Percentiles rank a stretch among this genome's conserved stretches.
Evolutionary conservation across 495 filamentous ascomycete species (phyloP).

Genomic region (Cetradonia linearis): DNA sequence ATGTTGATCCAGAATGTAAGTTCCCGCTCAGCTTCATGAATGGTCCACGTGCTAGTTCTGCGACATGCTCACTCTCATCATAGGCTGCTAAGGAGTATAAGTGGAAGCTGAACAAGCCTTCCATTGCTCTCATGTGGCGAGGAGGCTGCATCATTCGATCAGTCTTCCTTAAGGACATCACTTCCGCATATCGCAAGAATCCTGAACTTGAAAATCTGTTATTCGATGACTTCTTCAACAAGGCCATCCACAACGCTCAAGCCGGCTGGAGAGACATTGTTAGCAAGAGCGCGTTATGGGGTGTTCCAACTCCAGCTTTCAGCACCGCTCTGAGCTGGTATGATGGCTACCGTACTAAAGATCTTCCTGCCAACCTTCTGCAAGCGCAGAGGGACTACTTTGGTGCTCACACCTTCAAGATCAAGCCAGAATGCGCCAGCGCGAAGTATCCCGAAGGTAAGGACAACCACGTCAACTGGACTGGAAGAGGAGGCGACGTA

Average conservation of each 20-base stretch:
- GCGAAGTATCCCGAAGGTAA: constrained; percentile 75
- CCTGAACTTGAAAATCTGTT: constrained; percentile 95
- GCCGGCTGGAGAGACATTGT: constrained; percentile 92
- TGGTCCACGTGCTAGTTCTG: background rate
- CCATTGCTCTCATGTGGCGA: constrained; percentile 99
- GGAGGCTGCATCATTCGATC: constrained; percentile 99
- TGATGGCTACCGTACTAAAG: constrained; percentile 91
- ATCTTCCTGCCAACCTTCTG: constrained; percentile 92
- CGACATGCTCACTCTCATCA: constrained; percentile 23
- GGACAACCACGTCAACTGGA: constrained; percentile 99
- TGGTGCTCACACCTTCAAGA: constrained; percentile 93
- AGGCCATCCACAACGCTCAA: constrained; percentile 94
- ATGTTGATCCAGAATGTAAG: constrained; percentile 98
- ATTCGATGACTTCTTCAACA: constrained; percentile 99
- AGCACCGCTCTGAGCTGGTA: constrained; percentile 94
- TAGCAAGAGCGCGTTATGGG: constrained; percentile 80
- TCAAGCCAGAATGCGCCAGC: constrained; percentile 85
- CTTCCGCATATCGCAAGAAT: constrained; percentile 86
- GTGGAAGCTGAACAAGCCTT: constrained; percentile 99
- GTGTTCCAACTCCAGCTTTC: constrained; percentile 92
- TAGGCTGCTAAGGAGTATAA: constrained; percentile 87
- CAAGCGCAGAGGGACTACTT: constrained; percentile 99
- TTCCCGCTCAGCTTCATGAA: constrained; percentile 7
- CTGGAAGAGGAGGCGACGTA: constrained; percentile 90
- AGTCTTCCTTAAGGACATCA: constrained; percentile 99